Percentiles rank a stretch among this genome's conserved stretches.
phyloP scores from a whole-genome alignment of 768 basidiomycete species.

The Tulasnella sp. region DNA sequence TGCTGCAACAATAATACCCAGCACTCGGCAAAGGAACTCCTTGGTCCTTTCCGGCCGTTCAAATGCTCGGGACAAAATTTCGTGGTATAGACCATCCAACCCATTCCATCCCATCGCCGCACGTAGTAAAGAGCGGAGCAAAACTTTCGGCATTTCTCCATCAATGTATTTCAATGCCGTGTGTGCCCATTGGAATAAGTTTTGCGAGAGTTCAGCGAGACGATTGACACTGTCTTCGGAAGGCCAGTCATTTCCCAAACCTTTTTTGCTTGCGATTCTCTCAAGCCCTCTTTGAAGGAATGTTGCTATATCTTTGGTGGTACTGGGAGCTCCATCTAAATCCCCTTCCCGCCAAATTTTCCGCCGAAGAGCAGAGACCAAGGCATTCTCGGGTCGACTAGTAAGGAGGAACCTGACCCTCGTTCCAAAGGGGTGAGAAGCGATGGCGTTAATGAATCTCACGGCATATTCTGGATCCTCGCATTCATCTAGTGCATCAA shows the following conservation, averaged over 20 bases:
- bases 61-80: not conserved
- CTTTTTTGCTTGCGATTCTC: not conserved
- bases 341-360: not conserved
- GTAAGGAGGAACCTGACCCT: not conserved
- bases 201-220: not conserved
- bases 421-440: not conserved
- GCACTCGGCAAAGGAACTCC: not conserved
- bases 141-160: not conserved
- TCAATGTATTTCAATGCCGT: not conserved
- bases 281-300: not conserved
- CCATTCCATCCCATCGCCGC: not conserved
- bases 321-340: not conserved
- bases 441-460: not conserved
- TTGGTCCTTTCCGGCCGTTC: not conserved
- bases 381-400: not conserved
- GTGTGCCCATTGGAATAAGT: not conserved
- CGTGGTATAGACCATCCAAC: not conserved
- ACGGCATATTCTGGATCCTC: not conserved
- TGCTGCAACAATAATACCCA: not conserved
- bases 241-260: not conserved
- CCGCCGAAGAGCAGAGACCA: not conserved
- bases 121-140: not conserved
- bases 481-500: not conserved
- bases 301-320: not conserved
- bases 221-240: not conserved